These are phyloP conservation scores for Penicillium crystallinum DNA, from an alignment of 495 filamentous ascomycete genomes.

Conservation along the genomic window DNA sequence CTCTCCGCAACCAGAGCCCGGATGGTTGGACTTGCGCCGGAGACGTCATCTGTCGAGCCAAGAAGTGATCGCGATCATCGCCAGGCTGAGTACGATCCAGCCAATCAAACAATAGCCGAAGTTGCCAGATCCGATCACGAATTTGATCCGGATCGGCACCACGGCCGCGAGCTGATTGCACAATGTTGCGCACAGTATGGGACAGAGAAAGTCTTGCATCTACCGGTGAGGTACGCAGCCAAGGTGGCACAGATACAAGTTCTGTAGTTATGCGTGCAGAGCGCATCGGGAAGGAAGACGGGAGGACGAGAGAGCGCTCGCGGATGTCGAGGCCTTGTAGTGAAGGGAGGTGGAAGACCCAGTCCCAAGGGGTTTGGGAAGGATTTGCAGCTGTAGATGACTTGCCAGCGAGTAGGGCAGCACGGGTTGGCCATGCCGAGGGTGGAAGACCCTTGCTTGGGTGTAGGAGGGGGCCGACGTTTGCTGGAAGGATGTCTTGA, in stretches of 20 bases:
- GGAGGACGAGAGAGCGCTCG: constrained; percentile 70
- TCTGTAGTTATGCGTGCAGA: constrained; percentile 27
- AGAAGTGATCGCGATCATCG: constrained; percentile 31
- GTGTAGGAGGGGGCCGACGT: constrained; percentile 17
- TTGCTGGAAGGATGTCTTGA: constrained; percentile 34
- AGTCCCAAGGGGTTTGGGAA: constrained; percentile 54
- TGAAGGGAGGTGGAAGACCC: constrained; percentile 65
- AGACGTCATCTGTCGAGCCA: constrained; percentile 24
- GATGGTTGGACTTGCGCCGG: constrained; percentile 19
- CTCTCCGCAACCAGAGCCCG: constrained; percentile 38
- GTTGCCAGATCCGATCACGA: constrained; percentile 65
- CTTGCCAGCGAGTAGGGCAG: constrained; percentile 16
- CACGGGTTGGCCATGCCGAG: constrained; percentile 21
- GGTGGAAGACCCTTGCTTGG: constrained; percentile 31
- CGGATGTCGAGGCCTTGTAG: constrained; percentile 65
- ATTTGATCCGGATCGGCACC: constrained; percentile 36
- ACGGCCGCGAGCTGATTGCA: constrained; percentile 31
- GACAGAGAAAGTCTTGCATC: constrained; percentile 73
- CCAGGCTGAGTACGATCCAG: constrained; percentile 46
- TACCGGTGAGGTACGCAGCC: constrained; percentile 59
- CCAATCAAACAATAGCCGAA: constrained; percentile 80
- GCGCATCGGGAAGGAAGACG: constrained; percentile 42
- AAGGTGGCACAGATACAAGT: constrained; percentile 32
- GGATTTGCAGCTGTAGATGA: constrained; percentile 34
- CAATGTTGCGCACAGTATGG: constrained; percentile 54